Evolutionary conservation across 108 stramenopile species (phyloP).

Genomic region (Epipyxis sp.): DNA sequence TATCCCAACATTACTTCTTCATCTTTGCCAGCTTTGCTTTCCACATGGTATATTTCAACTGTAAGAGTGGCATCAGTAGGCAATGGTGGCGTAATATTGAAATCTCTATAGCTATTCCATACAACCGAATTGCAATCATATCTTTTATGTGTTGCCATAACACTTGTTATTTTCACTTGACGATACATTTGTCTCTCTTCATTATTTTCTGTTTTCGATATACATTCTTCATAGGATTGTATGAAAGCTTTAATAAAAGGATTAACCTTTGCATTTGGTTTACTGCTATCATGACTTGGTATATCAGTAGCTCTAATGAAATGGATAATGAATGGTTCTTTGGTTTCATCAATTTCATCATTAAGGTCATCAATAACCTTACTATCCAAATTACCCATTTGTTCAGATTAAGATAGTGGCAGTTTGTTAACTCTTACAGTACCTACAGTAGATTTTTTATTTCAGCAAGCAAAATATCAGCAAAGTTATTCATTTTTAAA

Average conservation of each 20-base stretch:
- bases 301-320: background rate
- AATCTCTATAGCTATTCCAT: slow-evolving; percentile 9
- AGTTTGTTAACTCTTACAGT: background rate
- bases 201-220: background rate
- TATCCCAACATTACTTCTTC: background rate
- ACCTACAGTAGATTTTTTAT: background rate
- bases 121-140: background rate
- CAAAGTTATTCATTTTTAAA: background rate
- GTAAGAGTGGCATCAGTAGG: background rate
- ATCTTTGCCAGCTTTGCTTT: background rate
- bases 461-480: background rate
- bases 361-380: background rate
- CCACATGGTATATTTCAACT: background rate
- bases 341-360: background rate
- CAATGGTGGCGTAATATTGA: background rate
- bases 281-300: background rate
- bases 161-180: background rate
- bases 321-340: background rate
- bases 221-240: background rate
- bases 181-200: background rate
- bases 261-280: background rate
- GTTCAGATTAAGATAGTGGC: background rate
- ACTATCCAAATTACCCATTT: background rate
- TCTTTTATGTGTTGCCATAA: background rate
- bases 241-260: background rate